Base-by-base conservation (phyloP, 1,284 basidiomycete genomes). In the Hymenochaete sp. region DNA sequence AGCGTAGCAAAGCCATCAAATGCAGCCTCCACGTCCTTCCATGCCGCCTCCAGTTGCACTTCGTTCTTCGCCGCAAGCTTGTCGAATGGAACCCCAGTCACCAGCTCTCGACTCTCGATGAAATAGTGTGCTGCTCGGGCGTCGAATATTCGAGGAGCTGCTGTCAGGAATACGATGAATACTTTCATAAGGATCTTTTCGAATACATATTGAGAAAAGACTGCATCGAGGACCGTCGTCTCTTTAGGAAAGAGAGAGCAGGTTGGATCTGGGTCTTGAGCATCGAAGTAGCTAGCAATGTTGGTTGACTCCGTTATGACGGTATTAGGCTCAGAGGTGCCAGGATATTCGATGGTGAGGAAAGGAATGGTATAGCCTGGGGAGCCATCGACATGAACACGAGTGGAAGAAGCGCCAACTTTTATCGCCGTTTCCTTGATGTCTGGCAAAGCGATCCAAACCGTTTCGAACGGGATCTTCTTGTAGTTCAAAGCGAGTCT, bases 271-370 rank as follows among this genome's bases (percentile, higher is more conserved):
- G 71, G 69, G 53, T 72, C 75, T 10, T 62, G 62, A 32, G 55
- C 51, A 47, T 73, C 72, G 46, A 73, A 64, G 44, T 72, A 73
- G 29, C 63, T 55, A 1, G 67, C 68, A 44, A 75, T 75, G n/a
- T 40, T 45, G 13, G 55, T 19, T 0, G 70, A 71, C 42, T 74
- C 69, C 8, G 64, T 54, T 26, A 73, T 45, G 21, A 48, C 46
- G 38, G 56, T 52, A 0, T 50, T 50, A 2, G 62, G 61, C 2
- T 66, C 31, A 25, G 21, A 13, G 52, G 14, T 8, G 28, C 9
- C 28, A 8, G 43, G 62, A 59, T 5, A 51, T 54, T 50, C 29
- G 44, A 53, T 45, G 6, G 50, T 36, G 48, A 66, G 67, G 29
- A 62, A 59, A 1, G 70, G 70, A n/a, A 66, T 55, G 2, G 66